Evolutionary conservation across 176 grass and related monocot species (phyloP), one percentile per base, ranked within the genome.

Genomic region (Stipa capillata): DNA sequence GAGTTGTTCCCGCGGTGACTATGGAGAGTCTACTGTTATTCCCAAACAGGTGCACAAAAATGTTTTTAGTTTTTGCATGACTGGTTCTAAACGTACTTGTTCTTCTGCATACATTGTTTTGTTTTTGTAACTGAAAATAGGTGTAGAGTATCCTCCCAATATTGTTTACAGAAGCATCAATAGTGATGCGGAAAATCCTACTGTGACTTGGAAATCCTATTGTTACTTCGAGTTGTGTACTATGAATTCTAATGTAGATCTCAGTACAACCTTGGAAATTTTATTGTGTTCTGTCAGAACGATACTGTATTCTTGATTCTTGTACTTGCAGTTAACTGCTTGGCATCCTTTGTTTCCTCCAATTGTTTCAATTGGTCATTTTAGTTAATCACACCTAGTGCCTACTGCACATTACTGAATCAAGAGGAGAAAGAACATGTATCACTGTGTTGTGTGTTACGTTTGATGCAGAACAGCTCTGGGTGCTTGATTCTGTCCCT

Each of bases 401-500:
- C 11, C 47, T 78, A 34, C 2, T 10, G 4, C 2, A 13, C 56
- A 77, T 76, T 34, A 41, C 14, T 87, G 24, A 39, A 17, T 42
- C 63, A 21, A n/a, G 31, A 1, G 20, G 50, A 37, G 53, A 67
- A 56, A 71, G 13, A 13, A 14, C 41, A 40, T 74, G 18, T 53
- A 61, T 53, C 3, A 69, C 62, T 43, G 12, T 74, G 23, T 80
- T 68, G 24, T 61, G 81, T 72, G 50, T 29, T 80, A 45, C 29
- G 58, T 79, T 90, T 79, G 80, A 65, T 90, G 85, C 81, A 94
- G 96, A 92, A 89, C 92, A 95, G 96, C 83, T 98, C 45, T 98
- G 92, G 92, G 90, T 98, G 64, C 89, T 98, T 78, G 96, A 98
- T 79, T 98, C 96, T 60, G 90, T 98, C 66, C 92, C 87, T 81